These are phyloP conservation scores for Handroanthus guayacan DNA, from an alignment of 257 asterid genomes.

Conservation along the genomic window DNA sequence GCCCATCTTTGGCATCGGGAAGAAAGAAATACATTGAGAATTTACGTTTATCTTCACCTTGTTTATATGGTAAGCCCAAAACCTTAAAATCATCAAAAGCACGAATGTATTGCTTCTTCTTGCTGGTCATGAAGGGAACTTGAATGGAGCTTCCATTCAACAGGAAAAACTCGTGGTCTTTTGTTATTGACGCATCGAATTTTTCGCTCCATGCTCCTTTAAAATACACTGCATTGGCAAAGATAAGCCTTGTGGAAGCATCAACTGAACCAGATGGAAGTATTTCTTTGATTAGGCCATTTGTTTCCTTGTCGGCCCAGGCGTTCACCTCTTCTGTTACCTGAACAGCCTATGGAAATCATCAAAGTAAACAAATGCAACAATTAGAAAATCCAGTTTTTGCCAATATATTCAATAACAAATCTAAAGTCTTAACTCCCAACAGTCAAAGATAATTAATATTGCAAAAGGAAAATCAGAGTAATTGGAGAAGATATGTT, in stretches of 20 bases:
- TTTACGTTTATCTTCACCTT: constrained; percentile 54
- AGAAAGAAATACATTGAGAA: constrained; percentile 58
- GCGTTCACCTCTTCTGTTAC: constrained; percentile 50
- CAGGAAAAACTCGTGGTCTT: constrained; percentile 52
- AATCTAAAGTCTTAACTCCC: too few relatives aligned
- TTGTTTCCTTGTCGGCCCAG: constrained; percentile 63
- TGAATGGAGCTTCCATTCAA: constrained; percentile 43
- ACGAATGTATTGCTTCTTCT: constrained; percentile 45
- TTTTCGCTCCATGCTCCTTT: constrained; percentile 65
- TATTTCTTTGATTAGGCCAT: constrained; percentile 55
- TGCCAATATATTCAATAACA: neutral
- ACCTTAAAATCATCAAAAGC: constrained; percentile 57
- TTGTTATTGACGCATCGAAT: constrained; percentile 52
- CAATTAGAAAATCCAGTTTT: neutral
- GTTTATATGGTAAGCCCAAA: constrained; percentile 48
- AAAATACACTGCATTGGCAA: constrained; percentile 59
- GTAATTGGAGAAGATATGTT: too few relatives aligned
- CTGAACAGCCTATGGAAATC: constrained; percentile 45
- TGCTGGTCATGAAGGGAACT: constrained; percentile 63
- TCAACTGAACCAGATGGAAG: constrained; percentile 54
- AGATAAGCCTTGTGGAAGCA: constrained; percentile 53
- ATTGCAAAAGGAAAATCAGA: too few relatives aligned
- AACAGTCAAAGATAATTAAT: too few relatives aligned
- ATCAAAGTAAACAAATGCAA: constrained; percentile 3
- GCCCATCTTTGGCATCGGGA: constrained; percentile 53